Evolutionary conservation across 1,284 basidiomycete species (phyloP), one percentile per base, ranked within the genome.

Genomic region (Ceratobasidium theobromae): DNA sequence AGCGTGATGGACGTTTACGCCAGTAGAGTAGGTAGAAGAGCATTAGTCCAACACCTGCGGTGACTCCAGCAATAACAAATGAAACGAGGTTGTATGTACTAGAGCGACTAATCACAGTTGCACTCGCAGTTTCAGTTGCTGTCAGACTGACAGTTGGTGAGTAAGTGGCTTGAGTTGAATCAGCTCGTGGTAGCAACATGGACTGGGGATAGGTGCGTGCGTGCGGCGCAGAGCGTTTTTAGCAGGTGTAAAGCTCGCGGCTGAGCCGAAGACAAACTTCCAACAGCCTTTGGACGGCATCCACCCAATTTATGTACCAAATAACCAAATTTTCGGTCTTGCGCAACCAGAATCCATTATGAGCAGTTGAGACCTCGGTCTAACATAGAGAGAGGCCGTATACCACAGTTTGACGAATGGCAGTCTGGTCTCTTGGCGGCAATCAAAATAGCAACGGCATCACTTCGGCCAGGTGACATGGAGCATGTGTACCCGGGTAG

Each of bases 401-500:
- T 35, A 51, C 21, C 30, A 52, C 4, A 60, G 18, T 35, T 30
- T 41, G 33, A 35, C 58, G 46, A 62, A 62, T 62, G 45, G 58
- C 58, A 35, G 35, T 51, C 32, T 51, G 25, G 48, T 48, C 58
- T 62, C 58, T 58, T 48, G 32, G 48, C 46, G 58, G 46, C 33
- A 52, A 62, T 51, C 58, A 51, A 51, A 30, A 23, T 32, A 46
- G 16, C 25, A 60, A 21, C 55, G 43, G 32, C 43, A 60, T 41
- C 43, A 18, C n/a, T 18, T 21, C 55, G 11, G 46, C 11, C 58
- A 62, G 58, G 32, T 52, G 58, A 62, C 58, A 35, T 4, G 45
- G 28, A 48, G 25, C 58, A 62, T 62, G 58, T 62, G 58, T 35
- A 41, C n/a, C n/a, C n/a, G n/a, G n/a, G n/a, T n/a, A n/a, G n/a